Evolutionary conservation across 2,329 filamentous ascomycete genomes (phyloP).

Genomic region (Ampelomyces quisqualis): DNA sequence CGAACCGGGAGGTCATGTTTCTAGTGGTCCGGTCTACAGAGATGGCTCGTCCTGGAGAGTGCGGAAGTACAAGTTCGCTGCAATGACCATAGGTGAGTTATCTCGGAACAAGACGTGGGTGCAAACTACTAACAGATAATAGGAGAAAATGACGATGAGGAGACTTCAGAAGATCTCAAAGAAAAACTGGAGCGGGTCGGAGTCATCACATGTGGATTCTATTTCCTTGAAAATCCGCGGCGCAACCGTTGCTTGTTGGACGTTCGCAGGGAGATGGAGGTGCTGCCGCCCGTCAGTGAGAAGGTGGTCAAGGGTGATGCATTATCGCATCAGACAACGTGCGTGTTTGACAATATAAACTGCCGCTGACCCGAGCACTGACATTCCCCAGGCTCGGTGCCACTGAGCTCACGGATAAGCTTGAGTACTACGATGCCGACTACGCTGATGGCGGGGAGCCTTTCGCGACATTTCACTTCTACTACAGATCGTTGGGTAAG

Average conservation of each 20-base stretch:
- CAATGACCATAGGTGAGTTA: constrained; percentile 10
- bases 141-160: constrained; percentile 4
- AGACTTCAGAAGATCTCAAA: constrained; percentile 2
- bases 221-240: constrained; percentile 8
- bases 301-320: constrained; percentile 19
- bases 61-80: constrained; percentile 18
- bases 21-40: constrained; percentile 6
- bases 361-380: constrained; percentile 1
- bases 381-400: constrained; percentile 4
- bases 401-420: constrained; percentile 1
- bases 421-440: constrained; percentile 8
- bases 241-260: background rate
- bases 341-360: background rate
- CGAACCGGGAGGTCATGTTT: constrained; percentile 2
- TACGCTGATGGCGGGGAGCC: constrained; percentile 6
- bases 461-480: constrained; percentile 22
- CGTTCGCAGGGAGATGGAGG: constrained; percentile 20
- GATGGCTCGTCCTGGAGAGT: constrained; percentile 1
- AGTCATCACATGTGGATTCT: constrained; percentile 15
- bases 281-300: constrained; percentile 12
- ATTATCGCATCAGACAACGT: constrained; percentile 12
- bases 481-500: constrained; percentile 23
- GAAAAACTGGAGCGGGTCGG: constrained; percentile 9
- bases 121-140: background rate
- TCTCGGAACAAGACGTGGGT: background rate